Conservation (phyloP, 2,329 filamentous ascomycete species). For the Bipolaris zeicola region DNA sequence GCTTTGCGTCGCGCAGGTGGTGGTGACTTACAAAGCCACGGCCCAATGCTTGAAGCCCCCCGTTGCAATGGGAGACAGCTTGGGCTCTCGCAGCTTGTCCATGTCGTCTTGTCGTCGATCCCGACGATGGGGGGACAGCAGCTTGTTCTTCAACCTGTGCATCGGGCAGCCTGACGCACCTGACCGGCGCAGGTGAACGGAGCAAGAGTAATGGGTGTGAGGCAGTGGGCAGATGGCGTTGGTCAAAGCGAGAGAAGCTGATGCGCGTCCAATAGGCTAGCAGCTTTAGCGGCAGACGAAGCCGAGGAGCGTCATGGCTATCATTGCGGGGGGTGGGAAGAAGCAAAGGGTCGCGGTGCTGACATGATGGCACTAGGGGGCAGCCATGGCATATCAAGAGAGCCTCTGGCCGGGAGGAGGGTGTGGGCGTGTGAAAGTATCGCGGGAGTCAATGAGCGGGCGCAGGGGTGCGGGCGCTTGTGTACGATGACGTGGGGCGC, state of each 20-base stretch:
- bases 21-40: conserved; percentile 46
- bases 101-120: conserved; percentile 33
- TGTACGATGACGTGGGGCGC: conserved; percentile 36
- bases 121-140: conserved; percentile 33
- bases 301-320: conserved; percentile 17
- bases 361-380: conserved; percentile 2
- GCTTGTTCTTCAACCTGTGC: conserved; percentile 45
- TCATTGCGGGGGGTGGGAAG: not conserved
- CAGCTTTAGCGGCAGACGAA: conserved; percentile 5
- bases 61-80: conserved; percentile 13
- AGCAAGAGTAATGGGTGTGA: conserved; percentile 5
- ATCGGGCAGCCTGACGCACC: conserved; percentile 30
- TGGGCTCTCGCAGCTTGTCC: conserved; percentile 21
- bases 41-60: conserved; percentile 48
- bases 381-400: not conserved
- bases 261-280: conserved; percentile 7
- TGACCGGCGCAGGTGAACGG: conserved; percentile 30
- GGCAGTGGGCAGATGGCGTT: conserved; percentile 12
- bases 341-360: not conserved
- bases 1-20: not conserved
- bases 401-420: conserved; percentile 17
- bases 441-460: conserved; percentile 2
- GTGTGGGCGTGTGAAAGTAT: conserved; percentile 4
- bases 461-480: conserved; percentile 22
- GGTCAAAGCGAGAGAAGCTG: conserved; percentile 15